These are phyloP conservation scores for Bacterosira constricta DNA, from an alignment of 108 stramenopile species.

Conservation along the genomic window DNA sequence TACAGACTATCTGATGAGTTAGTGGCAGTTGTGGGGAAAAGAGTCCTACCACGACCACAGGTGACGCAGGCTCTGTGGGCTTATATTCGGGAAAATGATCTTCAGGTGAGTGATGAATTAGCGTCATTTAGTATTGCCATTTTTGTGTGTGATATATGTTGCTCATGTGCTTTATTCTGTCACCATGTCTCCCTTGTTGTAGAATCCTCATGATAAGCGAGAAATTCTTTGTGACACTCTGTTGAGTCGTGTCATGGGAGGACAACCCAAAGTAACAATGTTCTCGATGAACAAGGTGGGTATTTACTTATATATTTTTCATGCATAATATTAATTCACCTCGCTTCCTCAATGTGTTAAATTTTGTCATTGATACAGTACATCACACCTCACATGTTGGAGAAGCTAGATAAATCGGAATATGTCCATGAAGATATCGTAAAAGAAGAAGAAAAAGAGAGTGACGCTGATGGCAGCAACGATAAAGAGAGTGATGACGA, in stretches of 20 bases:
- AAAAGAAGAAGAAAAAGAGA: constrained; percentile 27
- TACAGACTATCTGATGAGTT: constrained; percentile 76
- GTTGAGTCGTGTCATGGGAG: constrained; percentile 75
- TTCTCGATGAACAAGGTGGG: constrained; percentile 82
- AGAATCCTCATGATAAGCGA: constrained; percentile 88
- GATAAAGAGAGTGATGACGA: constrained; percentile 48
- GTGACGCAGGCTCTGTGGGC: constrained; percentile 85
- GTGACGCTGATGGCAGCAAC: constrained; percentile 5
- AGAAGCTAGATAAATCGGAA: constrained; percentile 68
- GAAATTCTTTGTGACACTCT: constrained; percentile 84
- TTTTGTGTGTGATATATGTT: no score
- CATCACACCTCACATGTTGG: constrained; percentile 78
- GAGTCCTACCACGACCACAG: constrained; percentile 76
- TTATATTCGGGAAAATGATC: constrained; percentile 82
- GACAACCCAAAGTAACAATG: constrained; percentile 82
- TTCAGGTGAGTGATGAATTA: constrained; percentile 53
- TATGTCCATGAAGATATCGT: constrained; percentile 39
- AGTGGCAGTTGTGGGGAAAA: constrained; percentile 66
- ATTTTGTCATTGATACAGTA: constrained; percentile 7
- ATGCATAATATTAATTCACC: not conserved
- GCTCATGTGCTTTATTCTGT: no score
- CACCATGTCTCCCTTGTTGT: no score
- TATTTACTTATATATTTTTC: not conserved
- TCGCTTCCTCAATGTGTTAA: no score
- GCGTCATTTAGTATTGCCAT: not conserved